phyloP scores from a whole-genome alignment of 148 eudicot genomes.

The Pharnaceum exiguum region DNA sequence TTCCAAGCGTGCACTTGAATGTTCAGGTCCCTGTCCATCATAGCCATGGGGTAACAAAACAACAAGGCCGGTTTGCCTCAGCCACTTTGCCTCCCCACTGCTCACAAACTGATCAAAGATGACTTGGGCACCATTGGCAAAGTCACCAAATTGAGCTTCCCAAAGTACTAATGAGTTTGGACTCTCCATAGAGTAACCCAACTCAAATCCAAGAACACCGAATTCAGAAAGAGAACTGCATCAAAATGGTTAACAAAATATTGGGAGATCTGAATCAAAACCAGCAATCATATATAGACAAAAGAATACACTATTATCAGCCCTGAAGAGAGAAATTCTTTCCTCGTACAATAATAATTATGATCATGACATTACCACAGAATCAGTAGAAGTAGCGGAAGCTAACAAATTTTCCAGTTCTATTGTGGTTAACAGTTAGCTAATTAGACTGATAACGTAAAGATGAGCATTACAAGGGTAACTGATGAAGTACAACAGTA shows the following conservation, averaged over 20 bases:
- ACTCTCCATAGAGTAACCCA: conserved; percentile 81
- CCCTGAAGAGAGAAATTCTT: neutral
- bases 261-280: neutral
- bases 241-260: conserved; percentile 1
- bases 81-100: conserved; percentile 26
- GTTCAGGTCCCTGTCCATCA: conserved; percentile 88
- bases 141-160: conserved; percentile 68
- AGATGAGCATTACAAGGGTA: neutral
- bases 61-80: conserved; percentile 20
- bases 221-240: conserved; percentile 83
- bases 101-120: too few relatives aligned
- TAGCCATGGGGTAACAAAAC: conserved; percentile 74
- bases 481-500: too few relatives aligned
- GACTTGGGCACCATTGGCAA: conserved; percentile 26
- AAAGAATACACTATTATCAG: neutral
- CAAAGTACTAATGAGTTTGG: conserved; percentile 75
- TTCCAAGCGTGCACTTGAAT: conserved; percentile 77
- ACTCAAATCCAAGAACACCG: conserved; percentile 74
- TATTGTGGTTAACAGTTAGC: neutral
- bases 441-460: neutral
- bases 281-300: neutral
- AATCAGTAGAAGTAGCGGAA: neutral
- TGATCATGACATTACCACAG: neutral
- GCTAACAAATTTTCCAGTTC: neutral
- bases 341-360: neutral